Evolutionary conservation across 2,329 filamentous ascomycete genomes (phyloP).

Genomic region (Talaromyces sp.): DNA sequence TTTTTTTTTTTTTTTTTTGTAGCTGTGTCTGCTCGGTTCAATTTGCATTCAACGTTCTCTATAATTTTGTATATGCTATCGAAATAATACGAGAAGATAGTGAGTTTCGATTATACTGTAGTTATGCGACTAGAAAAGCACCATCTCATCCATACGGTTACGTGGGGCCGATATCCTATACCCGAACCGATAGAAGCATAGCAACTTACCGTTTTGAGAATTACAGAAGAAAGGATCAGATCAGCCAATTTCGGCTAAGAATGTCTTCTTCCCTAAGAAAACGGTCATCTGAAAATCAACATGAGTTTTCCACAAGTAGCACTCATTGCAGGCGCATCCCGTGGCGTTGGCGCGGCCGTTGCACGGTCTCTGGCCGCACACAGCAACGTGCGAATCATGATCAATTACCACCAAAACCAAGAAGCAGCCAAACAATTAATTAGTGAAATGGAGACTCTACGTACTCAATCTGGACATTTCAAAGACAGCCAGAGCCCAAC

Average conservation of each 20-base stretch:
- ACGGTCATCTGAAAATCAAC: not conserved
- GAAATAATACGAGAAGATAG: not conserved
- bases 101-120: not conserved
- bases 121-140: not conserved
- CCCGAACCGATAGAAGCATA: not conserved
- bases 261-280: not conserved
- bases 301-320: slow-evolving; percentile 27
- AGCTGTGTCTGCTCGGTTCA: not conserved
- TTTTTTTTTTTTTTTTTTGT: not conserved
- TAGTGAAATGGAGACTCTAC: slow-evolving; percentile 26
- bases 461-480: not conserved
- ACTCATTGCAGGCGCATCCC: slow-evolving; percentile 36
- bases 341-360: slow-evolving; percentile 36
- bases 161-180: not conserved
- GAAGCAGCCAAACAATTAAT: slow-evolving; percentile 44
- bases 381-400: slow-evolving; percentile 32
- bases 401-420: slow-evolving; percentile 47
- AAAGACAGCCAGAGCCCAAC: not conserved
- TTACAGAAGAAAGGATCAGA: not conserved
- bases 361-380: slow-evolving; percentile 35
- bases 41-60: not conserved
- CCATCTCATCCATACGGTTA: not conserved
- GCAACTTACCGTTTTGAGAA: not conserved
- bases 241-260: not conserved
- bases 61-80: not conserved